These are phyloP conservation scores for Yarrowia deformans DNA, from an alignment of 805 yeast species.

Conservation along the genomic window DNA sequence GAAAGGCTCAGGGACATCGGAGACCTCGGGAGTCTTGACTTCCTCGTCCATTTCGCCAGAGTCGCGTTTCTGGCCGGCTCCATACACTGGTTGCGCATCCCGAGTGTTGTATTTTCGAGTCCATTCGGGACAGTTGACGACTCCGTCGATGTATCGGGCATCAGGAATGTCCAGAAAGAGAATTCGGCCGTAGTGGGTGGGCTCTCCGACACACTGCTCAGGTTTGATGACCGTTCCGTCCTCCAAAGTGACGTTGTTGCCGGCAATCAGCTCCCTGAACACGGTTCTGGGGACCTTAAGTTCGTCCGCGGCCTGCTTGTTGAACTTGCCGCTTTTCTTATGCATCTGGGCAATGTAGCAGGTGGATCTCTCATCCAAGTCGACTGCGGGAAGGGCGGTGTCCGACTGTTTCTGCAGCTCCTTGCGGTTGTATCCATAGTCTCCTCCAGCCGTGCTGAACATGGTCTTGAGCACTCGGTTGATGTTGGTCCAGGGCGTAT, in stretches of 20 bases:
- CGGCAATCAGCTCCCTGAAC: slow-evolving; percentile 66
- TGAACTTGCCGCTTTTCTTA: slow-evolving; percentile 79
- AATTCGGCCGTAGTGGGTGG: slow-evolving; percentile 64
- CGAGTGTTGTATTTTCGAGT: background rate
- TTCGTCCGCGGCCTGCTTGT: slow-evolving; percentile 66
- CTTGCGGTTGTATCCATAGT: background rate
- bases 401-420: slow-evolving; percentile 8
- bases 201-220: slow-evolving; percentile 72
- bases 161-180: slow-evolving; percentile 78
- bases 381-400: slow-evolving; percentile 32
- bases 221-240: slow-evolving; percentile 68
- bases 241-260: slow-evolving; percentile 62
- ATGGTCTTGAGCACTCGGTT: background rate
- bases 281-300: slow-evolving; percentile 75
- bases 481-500: slow-evolving; percentile 7
- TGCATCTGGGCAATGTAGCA: slow-evolving; percentile 72
- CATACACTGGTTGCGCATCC: slow-evolving; percentile 22
- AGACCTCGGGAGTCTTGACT: background rate
- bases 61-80: slow-evolving; percentile 12
- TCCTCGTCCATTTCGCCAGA: slow-evolving; percentile 6
- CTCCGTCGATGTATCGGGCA: slow-evolving; percentile 53
- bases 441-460: background rate
- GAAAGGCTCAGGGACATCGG: background rate
- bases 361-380: slow-evolving; percentile 56
- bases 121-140: slow-evolving; percentile 43